These are phyloP conservation scores for Alternaria panax DNA, from an alignment of 2,329 filamentous ascomycete species.

Conservation along the genomic window DNA sequence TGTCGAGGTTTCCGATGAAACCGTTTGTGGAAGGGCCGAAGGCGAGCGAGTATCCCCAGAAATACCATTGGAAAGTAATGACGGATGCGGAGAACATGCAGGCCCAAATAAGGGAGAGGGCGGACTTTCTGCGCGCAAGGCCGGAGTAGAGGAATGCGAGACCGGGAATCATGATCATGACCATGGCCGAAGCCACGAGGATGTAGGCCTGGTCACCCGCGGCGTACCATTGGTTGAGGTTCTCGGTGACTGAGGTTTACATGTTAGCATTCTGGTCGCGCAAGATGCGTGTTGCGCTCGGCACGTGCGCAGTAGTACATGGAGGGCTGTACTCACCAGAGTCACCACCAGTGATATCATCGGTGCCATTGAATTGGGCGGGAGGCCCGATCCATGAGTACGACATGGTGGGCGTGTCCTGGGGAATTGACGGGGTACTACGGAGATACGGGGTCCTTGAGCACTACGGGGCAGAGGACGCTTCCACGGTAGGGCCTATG, in stretches of 20 bases:
- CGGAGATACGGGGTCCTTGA: conserved; percentile 11
- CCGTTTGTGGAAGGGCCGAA: conserved; percentile 86
- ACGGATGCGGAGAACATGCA: conserved; percentile 93
- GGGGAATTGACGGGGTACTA: conserved; percentile 17
- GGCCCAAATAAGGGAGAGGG: conserved; percentile 95
- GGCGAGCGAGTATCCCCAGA: conserved; percentile 97
- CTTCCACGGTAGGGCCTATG: conserved; percentile 21
- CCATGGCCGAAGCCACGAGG: conserved; percentile 87
- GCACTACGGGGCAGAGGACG: conserved; percentile 4
- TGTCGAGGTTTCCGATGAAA: conserved; percentile 88
- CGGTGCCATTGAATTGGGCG: conserved; percentile 60
- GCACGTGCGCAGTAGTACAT: conserved; percentile 32
- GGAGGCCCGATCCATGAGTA: conserved; percentile 58
- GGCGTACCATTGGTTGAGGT: conserved; percentile 95
- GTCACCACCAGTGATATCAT: conserved; percentile 74
- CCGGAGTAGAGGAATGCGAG: conserved; percentile 98
- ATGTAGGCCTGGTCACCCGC: conserved; percentile 95
- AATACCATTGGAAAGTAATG: conserved; percentile 98
- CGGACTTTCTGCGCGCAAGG: conserved; percentile 95
- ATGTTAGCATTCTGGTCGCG: conserved; percentile 18
- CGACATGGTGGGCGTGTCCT: conserved; percentile 51
- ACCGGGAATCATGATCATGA: conserved; percentile 94
- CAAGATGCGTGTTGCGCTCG: conserved; percentile 15
- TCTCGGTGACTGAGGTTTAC: conserved; percentile 70
- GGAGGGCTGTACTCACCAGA: conserved; percentile 67